phyloP scores from a whole-genome alignment of 441 rosid genomes.

The Populus tomentosa region DNA sequence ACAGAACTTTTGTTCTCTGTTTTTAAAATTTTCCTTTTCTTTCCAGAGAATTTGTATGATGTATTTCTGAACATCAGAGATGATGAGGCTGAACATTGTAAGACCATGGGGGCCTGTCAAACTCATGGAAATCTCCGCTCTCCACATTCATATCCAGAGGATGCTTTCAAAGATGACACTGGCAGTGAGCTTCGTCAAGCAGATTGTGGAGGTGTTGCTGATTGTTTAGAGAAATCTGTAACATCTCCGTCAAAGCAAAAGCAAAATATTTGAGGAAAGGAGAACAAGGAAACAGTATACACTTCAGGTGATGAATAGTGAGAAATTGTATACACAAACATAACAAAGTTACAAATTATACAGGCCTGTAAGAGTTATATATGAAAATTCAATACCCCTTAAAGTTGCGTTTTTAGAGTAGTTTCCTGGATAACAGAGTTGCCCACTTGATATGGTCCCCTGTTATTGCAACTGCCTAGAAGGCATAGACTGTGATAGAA shows the following conservation, averaged over 20 bases:
- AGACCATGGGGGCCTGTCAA: conserved; percentile 93
- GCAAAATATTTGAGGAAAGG: conserved; percentile 5
- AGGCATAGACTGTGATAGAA: background rate
- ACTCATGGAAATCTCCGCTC: conserved; percentile 78
- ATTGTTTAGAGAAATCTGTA: conserved; percentile 69
- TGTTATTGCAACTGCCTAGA: too few species aligned
- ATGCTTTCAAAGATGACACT: conserved; percentile 32
- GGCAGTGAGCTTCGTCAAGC: conserved; percentile 46
- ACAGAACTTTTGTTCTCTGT: background rate
- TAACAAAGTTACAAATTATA: background rate
- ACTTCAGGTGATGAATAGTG: background rate
- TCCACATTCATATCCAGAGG: conserved; percentile 64
- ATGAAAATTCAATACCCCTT: background rate
- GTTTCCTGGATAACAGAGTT: background rate
- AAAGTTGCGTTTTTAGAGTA: background rate
- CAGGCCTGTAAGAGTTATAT: background rate
- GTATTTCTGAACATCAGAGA: conserved; percentile 89
- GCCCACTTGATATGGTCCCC: background rate
- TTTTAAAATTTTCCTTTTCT: background rate
- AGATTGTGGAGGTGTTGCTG: conserved; percentile 80
- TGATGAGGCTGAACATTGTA: conserved; percentile 94
- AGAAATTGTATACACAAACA: conserved; percentile 13
- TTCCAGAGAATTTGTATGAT: conserved; percentile 72
- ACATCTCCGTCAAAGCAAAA: conserved; percentile 19
- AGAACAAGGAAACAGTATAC: background rate